Base-by-base conservation (phyloP, 2,329 filamentous ascomycete species). In the Didymella segeticola region DNA sequence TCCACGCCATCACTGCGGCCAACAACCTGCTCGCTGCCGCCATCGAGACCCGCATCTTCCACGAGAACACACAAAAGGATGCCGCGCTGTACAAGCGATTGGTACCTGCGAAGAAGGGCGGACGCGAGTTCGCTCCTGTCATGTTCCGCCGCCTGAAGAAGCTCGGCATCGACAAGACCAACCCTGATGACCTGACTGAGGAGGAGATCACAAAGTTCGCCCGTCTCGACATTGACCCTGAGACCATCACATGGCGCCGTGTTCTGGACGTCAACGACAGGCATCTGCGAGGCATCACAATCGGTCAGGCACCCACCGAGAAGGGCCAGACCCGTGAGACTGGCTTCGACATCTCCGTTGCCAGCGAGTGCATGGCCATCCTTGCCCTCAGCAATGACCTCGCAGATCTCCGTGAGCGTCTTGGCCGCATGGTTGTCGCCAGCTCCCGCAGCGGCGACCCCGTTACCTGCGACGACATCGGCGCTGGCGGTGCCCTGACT, bases 311-410 rank as follows among this genome's bases (percentile, higher is more conserved):
- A 0, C 81, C 89, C 4, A 96, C 93, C 0, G 95, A 99, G 78
- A 96, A 92, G 79, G 93, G 93, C 12, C 86, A 91, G 64, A 89
- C 86, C 22, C 87, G 95, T 58, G 85, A 95, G 75, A 98, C 95
- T 26, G 93, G 91, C 37, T 99, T 99, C 69, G 95, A 99, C 72
- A 99, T 99, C 63, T 96, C 93, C 0, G 95, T 99, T 25, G 95
- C 95, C 34, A 96, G 90, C 75, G 95, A 98, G 76, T 96, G 92
- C 75, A 99, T 99, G 95, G 95, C 95, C 57, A 96, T 99, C 57
- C 86, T 99, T 51, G 95, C 95, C 9, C 85, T 99, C 63, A 96
- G 91, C 79, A 97, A 91, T 60, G 86, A 88, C 72, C 82, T 98
- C 57, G 80, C 82, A 26, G 95, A 99, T 69, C 90, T 99, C 87